Evolutionary conservation across 2,329 filamentous ascomycete genomes (phyloP).

Genomic region (Claviceps sp.): DNA sequence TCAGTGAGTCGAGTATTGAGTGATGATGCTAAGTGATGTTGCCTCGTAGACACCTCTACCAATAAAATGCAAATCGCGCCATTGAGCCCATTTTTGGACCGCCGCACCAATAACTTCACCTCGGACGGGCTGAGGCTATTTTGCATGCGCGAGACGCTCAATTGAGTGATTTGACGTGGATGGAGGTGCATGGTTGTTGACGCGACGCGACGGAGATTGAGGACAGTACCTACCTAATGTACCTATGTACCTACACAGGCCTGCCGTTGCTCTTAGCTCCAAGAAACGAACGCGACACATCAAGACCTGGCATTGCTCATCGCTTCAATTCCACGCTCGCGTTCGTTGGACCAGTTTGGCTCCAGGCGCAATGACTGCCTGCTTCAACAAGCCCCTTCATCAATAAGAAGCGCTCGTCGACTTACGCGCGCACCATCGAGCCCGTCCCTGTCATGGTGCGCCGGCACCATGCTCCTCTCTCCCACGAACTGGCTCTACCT

Average conservation of each 20-base stretch:
- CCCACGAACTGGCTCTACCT: slow-evolving; percentile 19
- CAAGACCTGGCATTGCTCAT: background rate
- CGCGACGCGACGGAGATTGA: too few species aligned
- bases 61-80: too few species aligned
- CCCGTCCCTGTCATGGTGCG: background rate
- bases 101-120: background rate
- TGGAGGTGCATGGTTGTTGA: too few species aligned
- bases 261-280: background rate
- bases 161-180: too few species aligned
- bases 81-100: too few species aligned
- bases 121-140: background rate
- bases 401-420: background rate
- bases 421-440: background rate
- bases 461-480: slow-evolving; percentile 15
- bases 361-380: background rate
- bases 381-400: background rate
- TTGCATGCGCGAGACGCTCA: too few species aligned
- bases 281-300: background rate
- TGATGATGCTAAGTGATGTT: too few species aligned
- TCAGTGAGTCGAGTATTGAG: too few species aligned
- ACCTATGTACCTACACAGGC: too few species aligned
- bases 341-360: background rate
- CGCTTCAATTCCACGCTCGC: too few species aligned
- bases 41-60: too few species aligned
- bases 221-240: too few species aligned